Conservation (phyloP, 2,329 filamentous ascomycete species). For the Ambrosiella cleistominuta region DNA sequence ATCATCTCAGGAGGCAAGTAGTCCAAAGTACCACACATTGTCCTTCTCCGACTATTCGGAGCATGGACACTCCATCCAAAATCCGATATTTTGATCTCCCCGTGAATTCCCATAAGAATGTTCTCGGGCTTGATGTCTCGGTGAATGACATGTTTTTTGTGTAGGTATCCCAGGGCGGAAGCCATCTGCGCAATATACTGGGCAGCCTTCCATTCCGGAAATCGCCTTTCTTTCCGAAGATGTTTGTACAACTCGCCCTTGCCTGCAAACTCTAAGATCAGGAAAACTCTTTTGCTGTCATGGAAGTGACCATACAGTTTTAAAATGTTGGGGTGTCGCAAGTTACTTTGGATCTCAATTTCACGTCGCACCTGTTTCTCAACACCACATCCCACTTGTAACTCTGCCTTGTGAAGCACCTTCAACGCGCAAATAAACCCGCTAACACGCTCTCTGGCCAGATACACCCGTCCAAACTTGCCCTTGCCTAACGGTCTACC, state of each 20-base stretch:
- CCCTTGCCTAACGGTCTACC: slow-evolving; percentile 72
- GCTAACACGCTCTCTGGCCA: slow-evolving; percentile 60
- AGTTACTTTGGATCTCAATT: slow-evolving; percentile 78
- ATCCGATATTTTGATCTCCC: slow-evolving; percentile 96
- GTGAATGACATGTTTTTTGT: slow-evolving; percentile 96
- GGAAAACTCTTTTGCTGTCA: slow-evolving; percentile 71
- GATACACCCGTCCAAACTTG: slow-evolving; percentile 74
- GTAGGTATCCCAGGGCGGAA: slow-evolving; percentile 73
- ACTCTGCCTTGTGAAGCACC: slow-evolving; percentile 68
- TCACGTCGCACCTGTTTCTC: slow-evolving; percentile 78
- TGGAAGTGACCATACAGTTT: slow-evolving; percentile 78
- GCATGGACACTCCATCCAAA: slow-evolving; percentile 98
- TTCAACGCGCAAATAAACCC: slow-evolving; percentile 78
- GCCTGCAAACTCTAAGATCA: slow-evolving; percentile 74
- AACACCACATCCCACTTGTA: slow-evolving; percentile 52
- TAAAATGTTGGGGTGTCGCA: slow-evolving; percentile 72
- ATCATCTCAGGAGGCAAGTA: slow-evolving; percentile 98
- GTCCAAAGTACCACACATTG: slow-evolving; percentile 93
- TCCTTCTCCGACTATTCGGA: slow-evolving; percentile 80
- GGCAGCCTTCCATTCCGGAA: slow-evolving; percentile 72
- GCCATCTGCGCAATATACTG: slow-evolving; percentile 85
- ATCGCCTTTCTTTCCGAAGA: slow-evolving; percentile 57
- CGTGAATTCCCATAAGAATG: slow-evolving; percentile 87
- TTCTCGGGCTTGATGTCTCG: slow-evolving; percentile 97
- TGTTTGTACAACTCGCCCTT: slow-evolving; percentile 83